Conservation (phyloP, 2,329 filamentous ascomycete genomes). For the Xylariaceae sp. region DNA sequence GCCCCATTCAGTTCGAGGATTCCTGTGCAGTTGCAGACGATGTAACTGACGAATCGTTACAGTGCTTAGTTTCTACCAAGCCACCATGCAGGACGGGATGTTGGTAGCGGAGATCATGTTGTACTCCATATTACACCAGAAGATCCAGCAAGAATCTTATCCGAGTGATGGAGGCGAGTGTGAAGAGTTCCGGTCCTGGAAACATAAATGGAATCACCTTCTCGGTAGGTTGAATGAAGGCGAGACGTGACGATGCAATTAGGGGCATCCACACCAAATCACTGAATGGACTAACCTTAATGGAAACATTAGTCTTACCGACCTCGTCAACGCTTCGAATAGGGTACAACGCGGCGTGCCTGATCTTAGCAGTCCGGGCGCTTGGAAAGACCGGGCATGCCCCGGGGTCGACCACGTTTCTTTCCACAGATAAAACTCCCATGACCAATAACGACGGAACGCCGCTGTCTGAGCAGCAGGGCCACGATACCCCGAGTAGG, state of each 20-base stretch:
- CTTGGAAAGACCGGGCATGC: conserved; percentile 29
- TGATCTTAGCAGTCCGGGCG: conserved; percentile 29
- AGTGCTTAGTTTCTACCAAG: conserved; percentile 36
- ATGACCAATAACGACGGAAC: conserved; percentile 3
- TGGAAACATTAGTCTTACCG: conserved; percentile 25
- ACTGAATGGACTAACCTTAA: no score
- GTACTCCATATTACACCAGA: conserved; percentile 34
- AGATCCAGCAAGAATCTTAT: conserved; percentile 29
- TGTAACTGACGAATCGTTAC: conserved; percentile 2
- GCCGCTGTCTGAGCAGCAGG: not conserved
- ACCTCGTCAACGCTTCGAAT: conserved; percentile 32
- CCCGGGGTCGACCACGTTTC: conserved; percentile 24
- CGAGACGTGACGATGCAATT: not conserved
- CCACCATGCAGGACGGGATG: conserved; percentile 38
- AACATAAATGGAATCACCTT: conserved; percentile 32
- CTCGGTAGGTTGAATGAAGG: conserved; percentile 20
- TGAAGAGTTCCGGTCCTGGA: conserved; percentile 31
- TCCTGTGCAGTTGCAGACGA: not conserved
- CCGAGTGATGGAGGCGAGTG: conserved; percentile 29
- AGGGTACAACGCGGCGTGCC: conserved; percentile 31
- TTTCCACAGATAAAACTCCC: conserved; percentile 19
- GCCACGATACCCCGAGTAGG: not conserved
- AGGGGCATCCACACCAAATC: conserved; percentile 2
- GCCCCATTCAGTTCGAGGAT: not conserved
- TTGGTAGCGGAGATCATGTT: conserved; percentile 36